Evolutionary conservation across 1,284 basidiomycete species (phyloP).

Genomic region (Ganoderma resinaceum): DNA sequence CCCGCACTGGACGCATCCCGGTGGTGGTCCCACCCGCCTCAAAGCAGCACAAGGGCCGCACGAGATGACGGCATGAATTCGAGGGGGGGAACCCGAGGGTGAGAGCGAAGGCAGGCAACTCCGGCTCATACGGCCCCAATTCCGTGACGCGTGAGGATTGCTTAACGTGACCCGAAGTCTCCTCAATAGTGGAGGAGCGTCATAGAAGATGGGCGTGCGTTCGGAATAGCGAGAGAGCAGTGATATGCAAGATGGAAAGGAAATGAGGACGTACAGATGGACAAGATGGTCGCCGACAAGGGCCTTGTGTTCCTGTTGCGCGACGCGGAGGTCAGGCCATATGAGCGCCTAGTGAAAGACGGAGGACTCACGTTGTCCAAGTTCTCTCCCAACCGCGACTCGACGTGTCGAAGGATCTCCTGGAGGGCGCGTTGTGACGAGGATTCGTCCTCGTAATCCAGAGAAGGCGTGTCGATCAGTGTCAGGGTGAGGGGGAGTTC

Average conservation of each 20-base stretch:
- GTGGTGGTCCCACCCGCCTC: background rate
- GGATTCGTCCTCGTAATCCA: slow-evolving; percentile 70
- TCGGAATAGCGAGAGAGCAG: background rate
- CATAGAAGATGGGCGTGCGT: background rate
- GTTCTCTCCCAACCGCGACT: slow-evolving; percentile 69
- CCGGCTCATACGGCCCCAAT: slow-evolving; percentile 3
- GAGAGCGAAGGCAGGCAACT: slow-evolving; percentile 4
- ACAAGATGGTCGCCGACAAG: slow-evolving; percentile 75
- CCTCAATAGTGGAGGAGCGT: background rate
- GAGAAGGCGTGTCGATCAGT: slow-evolving; percentile 79
- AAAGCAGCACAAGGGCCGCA: slow-evolving; percentile 5
- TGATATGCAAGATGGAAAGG: slow-evolving; percentile 10
- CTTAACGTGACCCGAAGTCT: slow-evolving; percentile 3
- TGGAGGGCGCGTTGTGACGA: slow-evolving; percentile 62
- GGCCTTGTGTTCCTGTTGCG: slow-evolving; percentile 67
- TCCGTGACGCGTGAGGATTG: slow-evolving; percentile 12
- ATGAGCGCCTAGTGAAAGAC: slow-evolving; percentile 28
- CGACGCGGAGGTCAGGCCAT: slow-evolving; percentile 23
- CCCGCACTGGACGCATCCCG: background rate
- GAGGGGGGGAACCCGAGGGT: background rate
- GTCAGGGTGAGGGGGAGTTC: slow-evolving; percentile 64
- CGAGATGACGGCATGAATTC: slow-evolving; percentile 6
- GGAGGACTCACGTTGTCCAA: slow-evolving; percentile 69
- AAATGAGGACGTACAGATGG: slow-evolving; percentile 68
- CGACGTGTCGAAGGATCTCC: slow-evolving; percentile 72